Evolutionary conservation across 1,139 yeast genomes (phyloP).

Genomic region (Suhomyces maxii): DNA sequence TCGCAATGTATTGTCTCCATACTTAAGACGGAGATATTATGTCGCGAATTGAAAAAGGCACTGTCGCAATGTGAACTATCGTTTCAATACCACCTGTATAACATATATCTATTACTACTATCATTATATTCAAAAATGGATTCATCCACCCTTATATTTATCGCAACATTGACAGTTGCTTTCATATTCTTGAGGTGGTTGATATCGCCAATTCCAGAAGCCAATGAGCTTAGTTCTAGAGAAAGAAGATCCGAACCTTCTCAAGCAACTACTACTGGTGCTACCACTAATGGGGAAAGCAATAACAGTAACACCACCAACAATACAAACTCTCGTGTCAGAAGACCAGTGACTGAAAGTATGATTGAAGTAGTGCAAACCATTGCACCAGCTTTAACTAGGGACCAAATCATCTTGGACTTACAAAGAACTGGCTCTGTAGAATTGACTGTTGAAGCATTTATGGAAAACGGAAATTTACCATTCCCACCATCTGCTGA

Average conservation of each 20-base stretch:
- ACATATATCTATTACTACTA: no score
- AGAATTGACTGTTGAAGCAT: slow-evolving; percentile 73
- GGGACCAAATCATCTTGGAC: slow-evolving; percentile 68
- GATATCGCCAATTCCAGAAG: slow-evolving; percentile 52
- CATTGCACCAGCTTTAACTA: slow-evolving; percentile 71
- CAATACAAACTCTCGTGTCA: slow-evolving; percentile 30
- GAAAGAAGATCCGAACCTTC: slow-evolving; percentile 15
- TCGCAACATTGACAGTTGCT: slow-evolving; percentile 50
- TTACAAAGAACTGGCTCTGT: slow-evolving; percentile 74
- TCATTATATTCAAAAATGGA: slow-evolving; percentile 38
- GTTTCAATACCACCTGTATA: no score
- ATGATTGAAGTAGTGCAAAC: slow-evolving; percentile 89
- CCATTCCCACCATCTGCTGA: slow-evolving; percentile 61
- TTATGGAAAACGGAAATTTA: slow-evolving; percentile 60
- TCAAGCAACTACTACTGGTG: slow-evolving; percentile 11
- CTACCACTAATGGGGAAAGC: slow-evolving; percentile 17
- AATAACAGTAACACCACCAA: slow-evolving; percentile 16
- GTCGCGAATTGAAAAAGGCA: no score
- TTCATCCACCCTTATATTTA: slow-evolving; percentile 51
- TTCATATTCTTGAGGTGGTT: slow-evolving; percentile 64
- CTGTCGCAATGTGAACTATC: no score
- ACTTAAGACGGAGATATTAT: no score
- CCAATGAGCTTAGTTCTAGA: slow-evolving; percentile 24
- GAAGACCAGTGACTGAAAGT: slow-evolving; percentile 66
- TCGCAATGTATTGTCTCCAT: not conserved